A percentile compares a stretch with the other conserved stretches of the same genome.
phyloP scores from a whole-genome alignment of 805 yeast species.

The Wickerhamia fluorescens region DNA sequence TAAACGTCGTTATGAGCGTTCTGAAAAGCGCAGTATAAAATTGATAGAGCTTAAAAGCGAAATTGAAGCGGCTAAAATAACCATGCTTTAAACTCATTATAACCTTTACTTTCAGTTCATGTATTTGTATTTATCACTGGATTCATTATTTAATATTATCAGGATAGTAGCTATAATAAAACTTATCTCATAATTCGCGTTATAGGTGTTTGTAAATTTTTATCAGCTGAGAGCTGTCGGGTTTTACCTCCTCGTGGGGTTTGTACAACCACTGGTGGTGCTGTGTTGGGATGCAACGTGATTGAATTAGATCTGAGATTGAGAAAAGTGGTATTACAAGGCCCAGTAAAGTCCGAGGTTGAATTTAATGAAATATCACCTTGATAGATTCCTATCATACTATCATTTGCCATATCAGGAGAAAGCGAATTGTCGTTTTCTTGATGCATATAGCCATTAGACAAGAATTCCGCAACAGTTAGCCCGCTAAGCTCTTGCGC shows the following conservation, averaged over 20 bases:
- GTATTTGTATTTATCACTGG: neutral
- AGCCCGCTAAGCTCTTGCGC: constrained; percentile 10
- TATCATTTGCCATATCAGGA: constrained; percentile 17
- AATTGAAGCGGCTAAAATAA: constrained; percentile 22
- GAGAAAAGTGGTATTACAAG: constrained; percentile 20
- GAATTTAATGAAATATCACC: constrained; percentile 30
- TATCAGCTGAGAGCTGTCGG: constrained; percentile 32
- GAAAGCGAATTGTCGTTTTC: constrained; percentile 7
- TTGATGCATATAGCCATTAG: constrained; percentile 19
- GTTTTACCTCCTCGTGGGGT: constrained; percentile 35
- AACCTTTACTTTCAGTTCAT: neutral
- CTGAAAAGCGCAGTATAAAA: constrained; percentile 18
- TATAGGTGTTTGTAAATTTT: constrained; percentile 36
- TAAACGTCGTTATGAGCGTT: constrained; percentile 21
- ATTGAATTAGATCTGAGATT: constrained; percentile 12
- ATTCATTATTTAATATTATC: neutral
- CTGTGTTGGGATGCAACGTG: constrained; percentile 5
- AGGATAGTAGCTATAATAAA: neutral
- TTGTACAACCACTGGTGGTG: too few relatives aligned
- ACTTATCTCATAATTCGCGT: constrained; percentile 27
- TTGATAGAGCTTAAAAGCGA: constrained; percentile 23
- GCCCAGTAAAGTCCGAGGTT: constrained; percentile 20
- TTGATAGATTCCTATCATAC: constrained; percentile 22
- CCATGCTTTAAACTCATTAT: too few relatives aligned
- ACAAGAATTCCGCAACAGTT: constrained; percentile 25